Conservation (phyloP, 2,329 filamentous ascomycete species). For the Coniella lustricola region DNA sequence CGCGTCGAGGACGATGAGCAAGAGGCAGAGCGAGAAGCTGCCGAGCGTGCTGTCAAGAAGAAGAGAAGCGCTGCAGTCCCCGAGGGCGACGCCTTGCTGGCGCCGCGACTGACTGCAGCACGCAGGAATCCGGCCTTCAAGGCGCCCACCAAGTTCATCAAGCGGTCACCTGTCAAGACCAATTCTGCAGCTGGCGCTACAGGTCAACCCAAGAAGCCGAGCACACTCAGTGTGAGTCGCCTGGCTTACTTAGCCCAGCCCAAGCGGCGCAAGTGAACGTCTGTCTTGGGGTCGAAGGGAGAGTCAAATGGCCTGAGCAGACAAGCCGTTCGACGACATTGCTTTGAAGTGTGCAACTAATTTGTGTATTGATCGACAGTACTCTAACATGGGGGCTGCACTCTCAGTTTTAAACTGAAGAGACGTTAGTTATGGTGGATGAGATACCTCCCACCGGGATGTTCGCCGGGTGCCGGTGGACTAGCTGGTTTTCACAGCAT, state of each 20-base stretch:
- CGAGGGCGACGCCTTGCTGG: slow-evolving; percentile 46
- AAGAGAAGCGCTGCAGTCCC: slow-evolving; percentile 41
- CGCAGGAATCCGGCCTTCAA: slow-evolving; percentile 3
- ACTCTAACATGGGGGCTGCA: no score
- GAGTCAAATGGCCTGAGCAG: no score
- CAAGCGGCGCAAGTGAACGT: slow-evolving; percentile 13
- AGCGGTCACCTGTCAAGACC: slow-evolving; percentile 12
- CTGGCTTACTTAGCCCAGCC: slow-evolving; percentile 12
- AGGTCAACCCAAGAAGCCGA: slow-evolving; percentile 1
- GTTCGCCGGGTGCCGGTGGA: no score
- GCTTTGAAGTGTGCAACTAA: neutral
- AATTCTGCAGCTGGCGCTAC: slow-evolving; percentile 7
- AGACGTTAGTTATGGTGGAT: no score
- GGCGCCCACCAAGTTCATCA: slow-evolving; percentile 8
- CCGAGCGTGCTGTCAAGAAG: slow-evolving; percentile 51
- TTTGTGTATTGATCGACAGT: neutral
- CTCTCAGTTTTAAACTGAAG: no score
- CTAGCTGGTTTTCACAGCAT: no score
- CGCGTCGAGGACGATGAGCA: slow-evolving; percentile 52
- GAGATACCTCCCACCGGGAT: no score
- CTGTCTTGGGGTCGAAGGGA: neutral
- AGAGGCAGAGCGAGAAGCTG: slow-evolving; percentile 41
- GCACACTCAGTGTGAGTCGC: slow-evolving; percentile 9
- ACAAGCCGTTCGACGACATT: no score
- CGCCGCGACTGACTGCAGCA: slow-evolving; percentile 34